phyloP scores from a whole-genome alignment of 2,329 filamentous ascomycete genomes.

The Nothomitra cinnamomea region DNA sequence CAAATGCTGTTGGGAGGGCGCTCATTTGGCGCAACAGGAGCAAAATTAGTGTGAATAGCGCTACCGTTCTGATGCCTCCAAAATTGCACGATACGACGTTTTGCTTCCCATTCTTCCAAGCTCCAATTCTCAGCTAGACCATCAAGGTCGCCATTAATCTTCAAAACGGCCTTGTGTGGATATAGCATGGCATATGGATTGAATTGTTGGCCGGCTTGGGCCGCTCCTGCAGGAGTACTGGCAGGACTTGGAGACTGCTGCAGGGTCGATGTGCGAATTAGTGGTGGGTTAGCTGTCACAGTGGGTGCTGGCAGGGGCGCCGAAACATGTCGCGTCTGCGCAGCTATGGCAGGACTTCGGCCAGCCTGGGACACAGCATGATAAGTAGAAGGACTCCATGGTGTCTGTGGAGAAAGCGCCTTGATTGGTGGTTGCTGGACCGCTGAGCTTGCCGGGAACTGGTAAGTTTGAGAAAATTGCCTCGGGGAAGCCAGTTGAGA shows the following conservation, averaged over 20 bases:
- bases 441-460: conserved; percentile 24
- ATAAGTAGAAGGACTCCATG: conserved; percentile 29
- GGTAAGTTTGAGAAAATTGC: conserved; percentile 12
- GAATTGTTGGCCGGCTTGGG: conserved; percentile 34
- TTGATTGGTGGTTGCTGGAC: conserved; percentile 27
- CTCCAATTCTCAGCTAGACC: conserved; percentile 74
- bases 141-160: conserved; percentile 72
- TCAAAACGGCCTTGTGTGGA: conserved; percentile 67
- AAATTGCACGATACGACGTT: conserved; percentile 78
- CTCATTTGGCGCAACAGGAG: conserved; percentile 60
- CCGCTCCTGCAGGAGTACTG: conserved; percentile 28
- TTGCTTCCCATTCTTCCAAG: conserved; percentile 59
- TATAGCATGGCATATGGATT: conserved; percentile 62
- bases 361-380: conserved; percentile 25
- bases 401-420: conserved; percentile 29
- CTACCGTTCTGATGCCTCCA: conserved; percentile 65
- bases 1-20: conserved; percentile 72
- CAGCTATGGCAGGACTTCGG: conserved; percentile 26
- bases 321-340: conserved; percentile 21
- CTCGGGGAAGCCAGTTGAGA: not conserved
- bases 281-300: conserved; percentile 33
- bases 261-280: conserved; percentile 52
- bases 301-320: conserved; percentile 27
- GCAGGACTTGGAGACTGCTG: conserved; percentile 33
- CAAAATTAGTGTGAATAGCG: conserved; percentile 66